These are phyloP conservation scores for Ceratopteris richardii DNA, from an alignment of 75 land plant species.

Conservation along the genomic window DNA sequence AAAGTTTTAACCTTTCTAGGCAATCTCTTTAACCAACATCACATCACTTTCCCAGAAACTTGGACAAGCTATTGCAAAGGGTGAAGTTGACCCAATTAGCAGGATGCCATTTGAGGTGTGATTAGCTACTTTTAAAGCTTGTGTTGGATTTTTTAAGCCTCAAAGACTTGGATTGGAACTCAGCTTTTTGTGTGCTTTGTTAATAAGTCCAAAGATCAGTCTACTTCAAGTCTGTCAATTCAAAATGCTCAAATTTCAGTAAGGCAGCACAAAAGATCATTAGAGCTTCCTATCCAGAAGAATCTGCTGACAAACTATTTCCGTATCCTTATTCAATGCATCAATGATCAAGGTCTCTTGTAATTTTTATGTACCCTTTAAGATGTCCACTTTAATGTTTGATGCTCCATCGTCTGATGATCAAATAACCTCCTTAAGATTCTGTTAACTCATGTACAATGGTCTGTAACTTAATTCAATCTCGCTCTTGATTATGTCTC, in stretches of 20 bases:
- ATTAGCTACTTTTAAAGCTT: background rate
- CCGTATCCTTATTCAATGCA: slow-evolving; percentile 63
- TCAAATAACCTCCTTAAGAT: no score
- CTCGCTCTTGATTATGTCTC: no score
- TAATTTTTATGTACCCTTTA: background rate
- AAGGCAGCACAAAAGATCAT: slow-evolving; percentile 28
- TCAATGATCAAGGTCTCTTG: background rate
- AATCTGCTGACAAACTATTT: slow-evolving; percentile 78
- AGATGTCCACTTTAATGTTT: no score
- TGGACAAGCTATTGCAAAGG: slow-evolving; percentile 68
- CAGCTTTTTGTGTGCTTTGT: no score
- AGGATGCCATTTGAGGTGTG: slow-evolving; percentile 65
- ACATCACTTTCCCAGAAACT: slow-evolving; percentile 58
- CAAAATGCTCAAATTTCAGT: slow-evolving; percentile 21
- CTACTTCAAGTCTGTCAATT: background rate
- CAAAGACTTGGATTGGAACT: no score
- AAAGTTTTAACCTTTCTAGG: no score
- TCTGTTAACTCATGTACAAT: no score
- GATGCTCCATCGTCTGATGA: no score
- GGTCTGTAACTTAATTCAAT: no score
- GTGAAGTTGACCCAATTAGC: slow-evolving; percentile 77
- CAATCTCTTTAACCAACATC: slow-evolving; percentile 37
- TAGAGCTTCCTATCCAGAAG: slow-evolving; percentile 66
- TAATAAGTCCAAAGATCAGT: background rate
- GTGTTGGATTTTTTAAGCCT: no score